Evolutionary conservation across 106 monocot genomes (phyloP).

Genomic region (Ottelia alismoides): DNA sequence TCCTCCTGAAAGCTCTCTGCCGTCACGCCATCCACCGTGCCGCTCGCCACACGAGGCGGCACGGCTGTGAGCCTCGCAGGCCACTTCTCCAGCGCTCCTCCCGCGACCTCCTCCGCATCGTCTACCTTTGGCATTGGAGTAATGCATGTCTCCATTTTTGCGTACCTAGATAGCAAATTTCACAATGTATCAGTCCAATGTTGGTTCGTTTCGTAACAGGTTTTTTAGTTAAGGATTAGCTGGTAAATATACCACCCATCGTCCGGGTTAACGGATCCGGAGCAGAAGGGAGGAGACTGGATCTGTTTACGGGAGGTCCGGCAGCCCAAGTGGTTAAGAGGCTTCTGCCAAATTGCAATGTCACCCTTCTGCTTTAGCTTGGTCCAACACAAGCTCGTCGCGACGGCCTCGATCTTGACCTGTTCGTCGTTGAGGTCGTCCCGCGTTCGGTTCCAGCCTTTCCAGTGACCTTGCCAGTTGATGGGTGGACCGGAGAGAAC

Average conservation of each 20-base stretch:
- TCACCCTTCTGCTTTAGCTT: constrained; percentile 36
- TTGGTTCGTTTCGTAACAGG: too few species aligned
- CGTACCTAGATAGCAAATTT: constrained; percentile 18
- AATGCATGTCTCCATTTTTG: constrained; percentile 32
- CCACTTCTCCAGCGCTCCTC: constrained; percentile 40
- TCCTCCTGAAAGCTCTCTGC: constrained; percentile 25
- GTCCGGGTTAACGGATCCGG: constrained; percentile 16
- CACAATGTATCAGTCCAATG: too few species aligned
- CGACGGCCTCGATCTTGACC: constrained; percentile 23
- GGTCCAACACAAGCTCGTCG: constrained; percentile 41
- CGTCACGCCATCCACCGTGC: constrained; percentile 11
- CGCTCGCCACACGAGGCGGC: constrained; percentile 29
- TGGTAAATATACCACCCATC: constrained; percentile 54
- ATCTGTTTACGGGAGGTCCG: constrained; percentile 13
- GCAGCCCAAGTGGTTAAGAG: constrained; percentile 30
- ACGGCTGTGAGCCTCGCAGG: constrained; percentile 34
- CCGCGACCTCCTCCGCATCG: constrained; percentile 12
- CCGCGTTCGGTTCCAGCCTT: constrained; percentile 27
- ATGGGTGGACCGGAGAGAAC: constrained; percentile 47
- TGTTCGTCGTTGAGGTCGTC: constrained; percentile 38
- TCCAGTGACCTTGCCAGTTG: constrained; percentile 32
- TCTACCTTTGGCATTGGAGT: constrained; percentile 27
- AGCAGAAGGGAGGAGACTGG: constrained; percentile 22
- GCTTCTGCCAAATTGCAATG: constrained; percentile 55
- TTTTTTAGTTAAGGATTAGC: too few species aligned